Conservation (phyloP, 1,284 basidiomycete species). For the Hypsizygus ulmarius region DNA sequence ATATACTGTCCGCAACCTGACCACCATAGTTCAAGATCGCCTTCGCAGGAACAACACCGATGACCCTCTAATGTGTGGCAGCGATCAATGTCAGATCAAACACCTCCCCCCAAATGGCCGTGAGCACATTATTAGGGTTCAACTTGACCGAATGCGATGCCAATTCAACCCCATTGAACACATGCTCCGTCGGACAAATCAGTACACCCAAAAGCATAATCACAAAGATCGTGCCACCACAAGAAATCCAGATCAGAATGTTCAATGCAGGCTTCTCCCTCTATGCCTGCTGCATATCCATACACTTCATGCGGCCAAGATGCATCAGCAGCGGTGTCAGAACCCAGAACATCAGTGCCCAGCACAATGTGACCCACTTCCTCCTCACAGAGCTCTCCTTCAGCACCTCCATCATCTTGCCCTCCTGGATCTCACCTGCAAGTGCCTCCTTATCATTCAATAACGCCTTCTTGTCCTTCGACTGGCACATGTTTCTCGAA, state of each 20-base stretch:
- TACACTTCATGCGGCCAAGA: conserved; percentile 88
- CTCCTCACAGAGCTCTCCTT: conserved; percentile 78
- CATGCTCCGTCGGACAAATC: conserved; percentile 94
- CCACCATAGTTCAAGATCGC: conserved; percentile 85
- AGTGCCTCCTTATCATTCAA: conserved; percentile 74
- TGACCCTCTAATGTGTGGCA: conserved; percentile 60
- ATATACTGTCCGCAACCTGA: conserved; percentile 70
- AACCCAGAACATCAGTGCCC: conserved; percentile 91
- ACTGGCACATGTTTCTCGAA: conserved; percentile 92
- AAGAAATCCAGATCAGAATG: conserved; percentile 94
- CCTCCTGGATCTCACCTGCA: conserved; percentile 76
- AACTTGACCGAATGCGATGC: conserved; percentile 64
- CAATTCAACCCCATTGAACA: conserved; percentile 81
- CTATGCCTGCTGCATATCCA: conserved; percentile 96
- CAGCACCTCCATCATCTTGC: conserved; percentile 85
- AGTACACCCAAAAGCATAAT: conserved; percentile 86
- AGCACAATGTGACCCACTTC: conserved; percentile 87
- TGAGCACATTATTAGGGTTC: conserved; percentile 74
- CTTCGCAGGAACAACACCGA: conserved; percentile 76
- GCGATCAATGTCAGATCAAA: conserved; percentile 73
- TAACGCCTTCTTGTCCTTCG: conserved; percentile 69
- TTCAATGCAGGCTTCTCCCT: conserved; percentile 96
- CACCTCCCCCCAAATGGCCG: conserved; percentile 89
- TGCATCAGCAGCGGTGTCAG: conserved; percentile 72
- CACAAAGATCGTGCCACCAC: conserved; percentile 86